Percentiles rank a stretch among this genome's conserved stretches.
phyloP scores from a whole-genome alignment of 2,329 filamentous ascomycete genomes.

The Westerdykella ornata region DNA sequence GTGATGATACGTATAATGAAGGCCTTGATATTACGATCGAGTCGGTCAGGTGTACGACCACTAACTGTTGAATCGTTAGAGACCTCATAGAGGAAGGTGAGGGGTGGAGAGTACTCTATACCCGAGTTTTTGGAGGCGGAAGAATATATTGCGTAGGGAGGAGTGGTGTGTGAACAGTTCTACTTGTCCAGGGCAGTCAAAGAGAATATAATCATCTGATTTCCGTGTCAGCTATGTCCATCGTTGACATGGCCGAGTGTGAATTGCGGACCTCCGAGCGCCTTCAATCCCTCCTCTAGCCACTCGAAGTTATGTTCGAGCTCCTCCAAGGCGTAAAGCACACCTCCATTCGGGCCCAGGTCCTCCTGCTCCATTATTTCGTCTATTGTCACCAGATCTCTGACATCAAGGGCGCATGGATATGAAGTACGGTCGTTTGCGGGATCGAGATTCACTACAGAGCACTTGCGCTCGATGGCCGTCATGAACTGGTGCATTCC shows the following conservation, averaged over 20 bases:
- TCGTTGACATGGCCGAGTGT: not conserved
- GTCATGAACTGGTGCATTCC: slow-evolving; percentile 98
- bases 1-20: slow-evolving; percentile 88
- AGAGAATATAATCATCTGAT: slow-evolving; percentile 79
- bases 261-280: slow-evolving; percentile 52
- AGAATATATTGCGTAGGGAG: slow-evolving; percentile 86
- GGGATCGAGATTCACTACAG: slow-evolving; percentile 91
- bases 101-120: slow-evolving; percentile 65
- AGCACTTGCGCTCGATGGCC: slow-evolving; percentile 90
- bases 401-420: slow-evolving; percentile 82
- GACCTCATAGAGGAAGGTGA: slow-evolving; percentile 6
- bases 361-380: slow-evolving; percentile 91
- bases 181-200: slow-evolving; percentile 95
- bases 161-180: slow-evolving; percentile 95
- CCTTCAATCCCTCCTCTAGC: slow-evolving; percentile 73
- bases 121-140: slow-evolving; percentile 79
- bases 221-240: not conserved
- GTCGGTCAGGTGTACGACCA: slow-evolving; percentile 88
- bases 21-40: slow-evolving; percentile 89
- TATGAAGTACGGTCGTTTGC: slow-evolving; percentile 92
- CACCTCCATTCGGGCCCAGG: slow-evolving; percentile 84
- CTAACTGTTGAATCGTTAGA: slow-evolving; percentile 57
- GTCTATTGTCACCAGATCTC: slow-evolving; percentile 80
- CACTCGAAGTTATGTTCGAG: slow-evolving; percentile 91
- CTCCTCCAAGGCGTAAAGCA: slow-evolving; percentile 91